Conservation (phyloP, 1,284 basidiomycete species). For the Ceratobasidium sp. region DNA sequence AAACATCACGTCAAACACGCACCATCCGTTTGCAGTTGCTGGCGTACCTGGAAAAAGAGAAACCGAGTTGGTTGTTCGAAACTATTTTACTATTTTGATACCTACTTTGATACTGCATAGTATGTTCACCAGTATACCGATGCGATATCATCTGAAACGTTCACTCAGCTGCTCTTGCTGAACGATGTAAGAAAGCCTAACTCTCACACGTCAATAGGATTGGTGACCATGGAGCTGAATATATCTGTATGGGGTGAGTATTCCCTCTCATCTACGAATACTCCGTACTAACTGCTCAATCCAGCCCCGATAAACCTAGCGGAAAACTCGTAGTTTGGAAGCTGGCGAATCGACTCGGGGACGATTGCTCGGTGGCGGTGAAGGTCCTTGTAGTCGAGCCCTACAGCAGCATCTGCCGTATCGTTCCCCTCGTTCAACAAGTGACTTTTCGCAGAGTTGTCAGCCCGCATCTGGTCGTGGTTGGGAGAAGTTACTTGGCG, state of each 20-base stretch:
- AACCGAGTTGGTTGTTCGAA: neutral
- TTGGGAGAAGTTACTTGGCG: neutral
- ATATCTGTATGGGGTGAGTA: constrained; percentile 54
- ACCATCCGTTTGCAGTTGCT: constrained; percentile 58
- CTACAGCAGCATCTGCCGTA: constrained; percentile 26
- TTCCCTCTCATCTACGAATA: neutral
- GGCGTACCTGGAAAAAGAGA: constrained; percentile 54
- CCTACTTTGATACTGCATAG: constrained; percentile 53
- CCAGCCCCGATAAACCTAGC: constrained; percentile 46
- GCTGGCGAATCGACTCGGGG: constrained; percentile 15
- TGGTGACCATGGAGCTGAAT: constrained; percentile 58
- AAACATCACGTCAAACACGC: constrained; percentile 27
- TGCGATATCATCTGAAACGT: constrained; percentile 22
- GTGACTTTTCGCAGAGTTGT: constrained; percentile 15
- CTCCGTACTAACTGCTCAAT: constrained; percentile 46
- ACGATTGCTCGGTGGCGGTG: constrained; percentile 28
- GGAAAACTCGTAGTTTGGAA: constrained; percentile 34
- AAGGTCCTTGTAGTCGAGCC: constrained; percentile 25
- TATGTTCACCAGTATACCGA: neutral
- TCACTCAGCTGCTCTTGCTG: constrained; percentile 8
- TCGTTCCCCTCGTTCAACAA: constrained; percentile 24
- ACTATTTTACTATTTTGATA: neutral
- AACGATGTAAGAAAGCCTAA: neutral
- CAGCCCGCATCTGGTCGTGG: constrained; percentile 16
- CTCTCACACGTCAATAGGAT: constrained; percentile 59